phyloP scores from a whole-genome alignment of 2,329 filamentous ascomycete genomes.

The Colletotrichum lentis region DNA sequence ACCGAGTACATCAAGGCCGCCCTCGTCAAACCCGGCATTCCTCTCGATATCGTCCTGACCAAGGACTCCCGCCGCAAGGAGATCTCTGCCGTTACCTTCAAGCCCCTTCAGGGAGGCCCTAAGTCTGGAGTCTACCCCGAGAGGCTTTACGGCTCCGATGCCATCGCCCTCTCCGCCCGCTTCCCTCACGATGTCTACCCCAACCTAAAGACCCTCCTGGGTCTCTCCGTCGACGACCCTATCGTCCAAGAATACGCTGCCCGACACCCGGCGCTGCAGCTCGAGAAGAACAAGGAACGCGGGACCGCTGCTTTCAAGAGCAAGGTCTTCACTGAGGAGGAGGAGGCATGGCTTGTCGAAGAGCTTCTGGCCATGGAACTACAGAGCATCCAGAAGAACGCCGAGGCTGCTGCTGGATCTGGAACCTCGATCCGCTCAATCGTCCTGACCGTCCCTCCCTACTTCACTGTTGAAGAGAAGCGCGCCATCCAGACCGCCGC shows the following conservation, averaged over 20 bases:
- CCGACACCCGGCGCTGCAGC: conserved; percentile 79
- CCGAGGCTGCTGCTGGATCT: conserved; percentile 81
- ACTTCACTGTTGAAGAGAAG: conserved; percentile 91
- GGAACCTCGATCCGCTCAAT: conserved; percentile 78
- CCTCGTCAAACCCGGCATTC: conserved; percentile 94
- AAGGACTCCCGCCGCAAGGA: conserved; percentile 99
- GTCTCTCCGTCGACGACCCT: conserved; percentile 69
- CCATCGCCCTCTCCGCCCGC: conserved; percentile 82
- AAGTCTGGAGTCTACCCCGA: conserved; percentile 79
- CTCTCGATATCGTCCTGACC: conserved; percentile 95
- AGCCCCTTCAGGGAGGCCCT: conserved; percentile 74
- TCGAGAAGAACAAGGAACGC: conserved; percentile 67
- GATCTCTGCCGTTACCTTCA: conserved; percentile 88
- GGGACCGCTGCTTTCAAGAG: conserved; percentile 86
- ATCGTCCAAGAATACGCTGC: conserved; percentile 74
- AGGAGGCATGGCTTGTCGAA: conserved; percentile 80
- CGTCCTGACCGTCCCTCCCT: conserved; percentile 89
- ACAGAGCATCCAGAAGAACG: conserved; percentile 88
- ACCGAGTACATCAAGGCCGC: conserved; percentile 97
- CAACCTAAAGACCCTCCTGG: conserved; percentile 91
- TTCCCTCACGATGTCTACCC: conserved; percentile 95
- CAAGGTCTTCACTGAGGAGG: conserved; percentile 66
- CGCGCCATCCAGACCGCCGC: conserved; percentile 84
- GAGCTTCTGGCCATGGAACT: conserved; percentile 96
- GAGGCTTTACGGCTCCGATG: conserved; percentile 89